Evolutionary conservation across 139 green algal genomes (phyloP).

Genomic region (Coelastrella sp.): DNA sequence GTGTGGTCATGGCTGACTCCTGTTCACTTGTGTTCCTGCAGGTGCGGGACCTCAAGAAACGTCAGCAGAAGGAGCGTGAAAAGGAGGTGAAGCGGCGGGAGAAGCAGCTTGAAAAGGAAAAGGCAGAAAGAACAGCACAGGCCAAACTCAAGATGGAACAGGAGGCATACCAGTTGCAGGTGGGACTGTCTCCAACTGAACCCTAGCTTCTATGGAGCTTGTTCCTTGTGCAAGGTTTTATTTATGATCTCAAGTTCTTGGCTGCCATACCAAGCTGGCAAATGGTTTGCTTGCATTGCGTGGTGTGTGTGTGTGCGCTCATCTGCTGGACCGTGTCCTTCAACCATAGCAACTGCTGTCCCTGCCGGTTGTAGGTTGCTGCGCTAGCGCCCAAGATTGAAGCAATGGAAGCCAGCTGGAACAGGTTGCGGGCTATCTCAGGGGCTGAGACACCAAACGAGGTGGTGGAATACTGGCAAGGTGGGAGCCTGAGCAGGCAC

Average conservation of each 20-base stretch:
- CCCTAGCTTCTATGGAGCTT: no score
- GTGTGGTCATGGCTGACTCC: background rate
- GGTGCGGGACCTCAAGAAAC: constrained; percentile 84
- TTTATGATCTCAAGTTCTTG: no score
- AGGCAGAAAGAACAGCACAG: constrained; percentile 63
- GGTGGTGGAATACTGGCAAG: constrained; percentile 86
- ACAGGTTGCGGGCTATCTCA: constrained; percentile 79
- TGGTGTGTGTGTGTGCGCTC: no score
- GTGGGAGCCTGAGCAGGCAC: constrained; percentile 35
- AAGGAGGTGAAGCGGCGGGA: constrained; percentile 69
- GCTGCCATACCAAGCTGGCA: no score
- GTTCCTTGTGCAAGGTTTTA: no score
- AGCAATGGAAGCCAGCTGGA: constrained; percentile 86
- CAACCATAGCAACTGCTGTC: no score
- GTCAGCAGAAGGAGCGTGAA: constrained; percentile 78
- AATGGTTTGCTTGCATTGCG: no score
- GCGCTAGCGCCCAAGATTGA: constrained; percentile 83
- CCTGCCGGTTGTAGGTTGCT: constrained; percentile 46
- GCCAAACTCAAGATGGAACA: constrained; percentile 76
- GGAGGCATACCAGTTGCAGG: constrained; percentile 74
- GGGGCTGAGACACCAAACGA: constrained; percentile 79
- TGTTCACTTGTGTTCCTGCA: constrained; percentile 31
- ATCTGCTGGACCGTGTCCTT: no score
- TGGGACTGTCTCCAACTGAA: constrained; percentile 25
- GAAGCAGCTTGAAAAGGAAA: constrained; percentile 71